These are phyloP conservation scores for Phytophthora melonis DNA, from an alignment of 352 stramenopile species.

Conservation along the genomic window DNA sequence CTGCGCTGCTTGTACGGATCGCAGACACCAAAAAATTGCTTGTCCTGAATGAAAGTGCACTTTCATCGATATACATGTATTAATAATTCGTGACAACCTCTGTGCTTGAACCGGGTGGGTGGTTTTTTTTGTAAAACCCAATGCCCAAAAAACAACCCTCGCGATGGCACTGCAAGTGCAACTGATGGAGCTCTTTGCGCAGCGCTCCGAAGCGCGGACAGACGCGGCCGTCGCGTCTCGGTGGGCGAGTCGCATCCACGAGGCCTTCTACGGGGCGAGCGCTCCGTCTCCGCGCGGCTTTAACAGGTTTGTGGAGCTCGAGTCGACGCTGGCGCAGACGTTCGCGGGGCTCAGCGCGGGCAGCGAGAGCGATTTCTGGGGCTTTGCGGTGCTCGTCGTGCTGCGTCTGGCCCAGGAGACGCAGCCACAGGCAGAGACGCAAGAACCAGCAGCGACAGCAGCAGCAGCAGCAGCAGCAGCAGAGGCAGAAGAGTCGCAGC, in stretches of 20 bases:
- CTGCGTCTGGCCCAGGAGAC: conserved; percentile 46
- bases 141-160: too few relatives aligned
- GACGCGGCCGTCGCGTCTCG: conserved; percentile 7
- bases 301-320: conserved; percentile 71
- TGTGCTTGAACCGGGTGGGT: too few relatives aligned
- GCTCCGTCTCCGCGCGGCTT: conserved; percentile 12
- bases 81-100: too few relatives aligned
- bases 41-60: too few relatives aligned
- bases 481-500: too few relatives aligned
- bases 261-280: conserved; percentile 42
- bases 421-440: background rate
- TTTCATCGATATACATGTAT: too few relatives aligned
- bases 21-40: too few relatives aligned
- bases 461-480: background rate
- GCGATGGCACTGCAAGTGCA: too few relatives aligned
- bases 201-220: background rate
- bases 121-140: too few relatives aligned
- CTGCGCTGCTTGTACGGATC: too few relatives aligned
- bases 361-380: conserved; percentile 34
- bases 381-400: conserved; percentile 49
- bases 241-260: conserved; percentile 38
- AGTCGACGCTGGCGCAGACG: conserved; percentile 42
- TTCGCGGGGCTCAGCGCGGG: conserved; percentile 33
- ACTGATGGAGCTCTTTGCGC: background rate
- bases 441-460: too few relatives aligned